Percentiles rank a stretch among this genome's conserved stretches.
Evolutionary conservation across 139 green algal genomes (phyloP).

Genomic region (Haematococcus sp.): DNA sequence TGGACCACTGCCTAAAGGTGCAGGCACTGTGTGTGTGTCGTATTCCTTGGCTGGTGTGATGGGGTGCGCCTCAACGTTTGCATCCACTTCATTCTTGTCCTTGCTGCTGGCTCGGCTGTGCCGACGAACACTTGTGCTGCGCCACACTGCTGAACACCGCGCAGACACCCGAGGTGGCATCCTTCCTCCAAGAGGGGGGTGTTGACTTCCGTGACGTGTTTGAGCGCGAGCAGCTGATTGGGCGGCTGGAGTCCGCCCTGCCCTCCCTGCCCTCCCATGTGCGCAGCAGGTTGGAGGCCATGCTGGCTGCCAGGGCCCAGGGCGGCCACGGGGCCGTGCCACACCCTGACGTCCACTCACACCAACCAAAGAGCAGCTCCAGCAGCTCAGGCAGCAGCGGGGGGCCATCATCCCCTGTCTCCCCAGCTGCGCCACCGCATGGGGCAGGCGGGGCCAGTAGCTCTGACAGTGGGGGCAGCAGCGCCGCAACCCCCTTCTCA

Average conservation of each 20-base stretch:
- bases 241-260: neutral
- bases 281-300: neutral
- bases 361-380: conserved; percentile 3
- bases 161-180: conserved; percentile 14
- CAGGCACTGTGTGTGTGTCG: no score
- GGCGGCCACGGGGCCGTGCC: neutral
- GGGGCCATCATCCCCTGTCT: neutral
- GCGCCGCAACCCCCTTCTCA: no score
- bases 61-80: no score
- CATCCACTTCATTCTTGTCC: no score
- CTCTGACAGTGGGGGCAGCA: no score
- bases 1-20: no score
- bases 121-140: no score
- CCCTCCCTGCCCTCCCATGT: conserved; percentile 7
- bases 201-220: conserved; percentile 26
- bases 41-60: no score
- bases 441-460: no score
- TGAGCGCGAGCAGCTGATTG: conserved; percentile 20
- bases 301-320: neutral
- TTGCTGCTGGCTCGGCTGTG: no score
- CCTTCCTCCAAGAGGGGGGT: conserved; percentile 18
- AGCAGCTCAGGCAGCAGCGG: neutral
- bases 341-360: neutral
- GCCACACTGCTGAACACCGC: no score
- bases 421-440: conserved; percentile 9